Percentiles rank a stretch among this genome's conserved stretches.
These are phyloP conservation scores for Bullera alba DNA, from an alignment of 768 basidiomycete species.

Conservation along the genomic window DNA sequence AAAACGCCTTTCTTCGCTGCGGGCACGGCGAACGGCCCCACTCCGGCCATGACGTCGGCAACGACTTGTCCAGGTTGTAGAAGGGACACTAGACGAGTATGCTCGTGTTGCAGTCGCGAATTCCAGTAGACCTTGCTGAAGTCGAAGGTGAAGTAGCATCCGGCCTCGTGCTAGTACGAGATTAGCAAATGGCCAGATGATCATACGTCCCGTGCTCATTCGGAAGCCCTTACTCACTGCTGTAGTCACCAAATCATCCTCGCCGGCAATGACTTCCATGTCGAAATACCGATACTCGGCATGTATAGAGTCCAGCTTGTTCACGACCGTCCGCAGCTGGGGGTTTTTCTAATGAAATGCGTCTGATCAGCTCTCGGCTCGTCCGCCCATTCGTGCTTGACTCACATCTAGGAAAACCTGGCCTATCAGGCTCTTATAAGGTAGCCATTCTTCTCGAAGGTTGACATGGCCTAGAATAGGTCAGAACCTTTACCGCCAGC, in stretches of 20 bases:
- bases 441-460: constrained; percentile 79
- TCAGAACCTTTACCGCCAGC: not conserved
- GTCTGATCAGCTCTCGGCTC: not conserved
- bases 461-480: constrained; percentile 74
- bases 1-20: constrained; percentile 85
- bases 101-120: constrained; percentile 85
- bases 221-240: constrained; percentile 64
- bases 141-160: constrained; percentile 85
- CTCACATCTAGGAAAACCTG: constrained; percentile 84
- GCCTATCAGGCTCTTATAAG: constrained; percentile 84
- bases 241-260: constrained; percentile 74
- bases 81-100: constrained; percentile 68
- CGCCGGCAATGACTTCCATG: constrained; percentile 94
- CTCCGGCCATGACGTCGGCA: constrained; percentile 92
- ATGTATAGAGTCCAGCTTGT: constrained; percentile 83
- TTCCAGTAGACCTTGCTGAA: constrained; percentile 98
- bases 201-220: not conserved
- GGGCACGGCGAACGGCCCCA: constrained; percentile 91
- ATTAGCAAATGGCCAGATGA: not conserved
- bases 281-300: constrained; percentile 82
- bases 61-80: constrained; percentile 66
- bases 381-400: constrained; percentile 5
- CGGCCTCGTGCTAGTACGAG: constrained; percentile 64
- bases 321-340: constrained; percentile 77
- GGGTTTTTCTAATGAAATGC: constrained; percentile 67